These are phyloP conservation scores for Tubosaeta brunneosetosa DNA, from an alignment of 768 basidiomycete genomes.

Conservation along the genomic window DNA sequence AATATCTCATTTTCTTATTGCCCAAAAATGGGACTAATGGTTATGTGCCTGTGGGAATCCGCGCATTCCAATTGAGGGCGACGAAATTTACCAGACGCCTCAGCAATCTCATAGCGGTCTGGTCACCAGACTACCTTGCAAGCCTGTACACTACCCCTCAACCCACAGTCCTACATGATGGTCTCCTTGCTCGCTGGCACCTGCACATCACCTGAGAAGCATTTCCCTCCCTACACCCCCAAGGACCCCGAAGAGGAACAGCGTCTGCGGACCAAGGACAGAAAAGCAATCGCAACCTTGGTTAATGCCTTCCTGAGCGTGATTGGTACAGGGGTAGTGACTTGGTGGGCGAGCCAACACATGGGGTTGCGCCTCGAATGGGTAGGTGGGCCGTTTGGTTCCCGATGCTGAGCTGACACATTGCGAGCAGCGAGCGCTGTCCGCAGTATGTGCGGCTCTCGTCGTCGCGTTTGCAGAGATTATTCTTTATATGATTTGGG, in stretches of 20 bases:
- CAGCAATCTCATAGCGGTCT: too few species aligned
- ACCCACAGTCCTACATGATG: slow-evolving; percentile 60
- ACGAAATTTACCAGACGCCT: too few species aligned
- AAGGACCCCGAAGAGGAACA: slow-evolving; percentile 46
- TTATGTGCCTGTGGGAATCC: too few species aligned
- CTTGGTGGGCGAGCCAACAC: slow-evolving; percentile 68
- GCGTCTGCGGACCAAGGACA: slow-evolving; percentile 46
- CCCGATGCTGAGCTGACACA: slow-evolving; percentile 1
- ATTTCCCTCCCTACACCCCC: slow-evolving; percentile 50
- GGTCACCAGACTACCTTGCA: too few species aligned
- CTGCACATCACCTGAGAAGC: slow-evolving; percentile 72
- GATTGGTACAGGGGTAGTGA: slow-evolving; percentile 57
- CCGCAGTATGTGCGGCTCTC: slow-evolving; percentile 55
- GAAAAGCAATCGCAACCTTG: slow-evolving; percentile 63
- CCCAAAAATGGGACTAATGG: too few species aligned
- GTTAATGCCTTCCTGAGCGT: slow-evolving; percentile 71
- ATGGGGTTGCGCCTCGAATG: slow-evolving; percentile 69
- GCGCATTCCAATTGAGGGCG: too few species aligned
- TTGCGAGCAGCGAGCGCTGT: slow-evolving; percentile 48
- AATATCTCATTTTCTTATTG: too few species aligned
- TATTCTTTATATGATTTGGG: slow-evolving; percentile 70
- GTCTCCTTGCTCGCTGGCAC: slow-evolving; percentile 73
- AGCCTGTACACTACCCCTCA: slow-evolving; percentile 42
- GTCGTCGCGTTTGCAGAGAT: slow-evolving; percentile 70
- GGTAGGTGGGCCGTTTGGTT: slow-evolving; percentile 42